Base-by-base conservation (phyloP, 192 early-diverging fungal genomes). In the Podila epigama region DNA sequence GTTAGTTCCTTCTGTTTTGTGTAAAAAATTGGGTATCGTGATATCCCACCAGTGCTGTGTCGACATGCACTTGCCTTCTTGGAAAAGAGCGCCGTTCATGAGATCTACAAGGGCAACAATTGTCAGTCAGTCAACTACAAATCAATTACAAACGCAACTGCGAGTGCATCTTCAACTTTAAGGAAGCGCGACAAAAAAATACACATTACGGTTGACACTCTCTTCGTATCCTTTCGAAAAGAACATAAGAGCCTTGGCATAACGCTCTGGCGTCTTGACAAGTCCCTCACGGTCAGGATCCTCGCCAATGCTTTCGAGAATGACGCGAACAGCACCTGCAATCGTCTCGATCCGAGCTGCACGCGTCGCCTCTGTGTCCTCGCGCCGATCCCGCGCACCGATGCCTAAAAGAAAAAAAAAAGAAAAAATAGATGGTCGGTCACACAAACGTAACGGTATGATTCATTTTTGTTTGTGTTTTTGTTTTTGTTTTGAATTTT, bases 161-260 rank as follows among this genome's bases (percentile, higher is more conserved):
- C 3, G 41, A 42, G n/a, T 12, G 41, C 1, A 12, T 12, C 41
- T 16, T n/a, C 12, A 42, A 1, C 3, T 2, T n/a, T n/a, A 1
- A 42, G 41, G 1, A 42, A 42, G 53, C 1, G 12, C 5, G 25
- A 55, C n/a, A 28, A 15, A 15, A 18, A 6, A 5, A 11, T 18
- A 33, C 5, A 22, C 2, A 36, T 8, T 51, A 90, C 87, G 85
- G 67, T 86, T 87, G 62, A 99, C 87, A 27, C 89, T 90, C 79
- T 91, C 89, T 75, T 99, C 97, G 83, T 98, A 99, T 16, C 97
- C 98, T 82, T 97, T 93, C 6, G 98, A 96, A 67, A 99, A 94
- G 66, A 97, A 99, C 92, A 97, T 92, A 27, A 99, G 83, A 7
- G 98, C 97, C 84, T 96, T 95, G 40, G 98, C 98, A 72, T 97